These are phyloP conservation scores for Lunularia cruciata DNA, from an alignment of 225 moss, liverwort and hornwort species.

Conservation along the genomic window DNA sequence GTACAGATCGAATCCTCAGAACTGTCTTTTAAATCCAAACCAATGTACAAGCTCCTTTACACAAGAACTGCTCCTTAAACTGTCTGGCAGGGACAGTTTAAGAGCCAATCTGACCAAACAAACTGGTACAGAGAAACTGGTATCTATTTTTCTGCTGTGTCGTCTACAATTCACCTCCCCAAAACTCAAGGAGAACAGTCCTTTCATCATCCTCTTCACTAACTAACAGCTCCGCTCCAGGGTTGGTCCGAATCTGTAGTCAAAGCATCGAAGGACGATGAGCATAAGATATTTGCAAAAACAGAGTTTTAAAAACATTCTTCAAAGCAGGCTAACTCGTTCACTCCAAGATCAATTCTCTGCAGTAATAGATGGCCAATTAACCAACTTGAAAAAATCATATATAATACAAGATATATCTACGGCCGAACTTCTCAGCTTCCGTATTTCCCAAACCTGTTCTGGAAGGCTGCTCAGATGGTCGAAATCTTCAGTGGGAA, in stretches of 20 bases:
- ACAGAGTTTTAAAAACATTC: neutral
- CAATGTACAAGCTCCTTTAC: too few relatives aligned
- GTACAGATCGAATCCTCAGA: too few relatives aligned
- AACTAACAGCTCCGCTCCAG: constrained; percentile 27
- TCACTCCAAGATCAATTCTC: neutral
- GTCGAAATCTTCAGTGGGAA: constrained; percentile 33
- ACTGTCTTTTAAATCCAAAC: too few relatives aligned
- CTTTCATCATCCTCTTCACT: neutral
- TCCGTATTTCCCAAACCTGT: constrained; percentile 33
- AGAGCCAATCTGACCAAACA: too few relatives aligned
- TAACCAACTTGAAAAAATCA: neutral
- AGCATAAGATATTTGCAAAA: neutral
- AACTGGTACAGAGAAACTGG: too few relatives aligned
- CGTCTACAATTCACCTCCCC: constrained; percentile 31
- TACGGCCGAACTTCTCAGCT: neutral
- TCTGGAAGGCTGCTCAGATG: constrained; percentile 17
- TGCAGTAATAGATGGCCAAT: neutral
- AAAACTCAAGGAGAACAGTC: constrained; percentile 21
- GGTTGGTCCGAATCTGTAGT: constrained; percentile 25
- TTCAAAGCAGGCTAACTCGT: neutral
- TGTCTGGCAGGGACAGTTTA: too few relatives aligned
- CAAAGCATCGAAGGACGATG: neutral
- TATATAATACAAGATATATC: neutral
- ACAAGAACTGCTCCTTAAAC: too few relatives aligned
- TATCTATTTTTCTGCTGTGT: too few relatives aligned